phyloP scores from a whole-genome alignment of 106 monocot genomes.

The Apostasia shenzhenica region DNA sequence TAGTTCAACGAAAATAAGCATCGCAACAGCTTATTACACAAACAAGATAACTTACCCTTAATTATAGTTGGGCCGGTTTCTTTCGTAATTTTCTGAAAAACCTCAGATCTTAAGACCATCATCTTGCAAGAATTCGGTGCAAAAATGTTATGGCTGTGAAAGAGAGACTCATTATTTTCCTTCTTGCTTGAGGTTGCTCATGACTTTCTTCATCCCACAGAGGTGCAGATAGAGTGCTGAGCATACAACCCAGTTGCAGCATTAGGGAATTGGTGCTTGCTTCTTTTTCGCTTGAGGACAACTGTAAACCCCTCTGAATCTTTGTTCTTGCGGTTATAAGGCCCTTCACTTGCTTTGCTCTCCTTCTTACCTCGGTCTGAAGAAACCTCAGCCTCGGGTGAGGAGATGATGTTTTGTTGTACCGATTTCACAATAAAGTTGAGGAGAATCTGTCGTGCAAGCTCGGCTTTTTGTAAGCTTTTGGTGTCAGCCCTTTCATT shows the following conservation, averaged over 20 bases:
- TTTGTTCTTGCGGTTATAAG: conserved; percentile 20
- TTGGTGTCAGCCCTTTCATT: conserved; percentile 29
- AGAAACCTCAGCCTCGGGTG: conserved; percentile 14
- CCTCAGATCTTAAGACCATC: background rate
- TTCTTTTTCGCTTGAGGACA: conserved; percentile 61
- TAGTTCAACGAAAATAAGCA: too few relatives aligned
- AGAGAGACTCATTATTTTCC: too few relatives aligned
- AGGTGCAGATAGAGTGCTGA: conserved; percentile 70
- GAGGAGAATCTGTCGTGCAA: conserved; percentile 81
- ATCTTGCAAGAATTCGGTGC: background rate
- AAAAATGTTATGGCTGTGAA: too few relatives aligned
- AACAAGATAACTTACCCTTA: too few relatives aligned
- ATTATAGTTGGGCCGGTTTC: background rate
- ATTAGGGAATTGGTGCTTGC: conserved; percentile 47
- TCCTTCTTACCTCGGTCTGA: conserved; percentile 7
- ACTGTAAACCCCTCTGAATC: conserved; percentile 83
- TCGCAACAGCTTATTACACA: too few relatives aligned
- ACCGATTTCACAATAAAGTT: conserved; percentile 85
- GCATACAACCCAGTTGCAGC: conserved; percentile 47
- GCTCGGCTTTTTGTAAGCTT: conserved; percentile 40
- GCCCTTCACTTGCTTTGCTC: conserved; percentile 4
- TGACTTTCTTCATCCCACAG: conserved; percentile 19
- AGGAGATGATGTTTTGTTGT: conserved; percentile 29
- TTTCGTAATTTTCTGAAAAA: background rate
- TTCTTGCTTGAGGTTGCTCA: too few relatives aligned